Evolutionary conservation across 2,329 filamentous ascomycete species (phyloP).

Genomic region (Aspergillus caelatus): DNA sequence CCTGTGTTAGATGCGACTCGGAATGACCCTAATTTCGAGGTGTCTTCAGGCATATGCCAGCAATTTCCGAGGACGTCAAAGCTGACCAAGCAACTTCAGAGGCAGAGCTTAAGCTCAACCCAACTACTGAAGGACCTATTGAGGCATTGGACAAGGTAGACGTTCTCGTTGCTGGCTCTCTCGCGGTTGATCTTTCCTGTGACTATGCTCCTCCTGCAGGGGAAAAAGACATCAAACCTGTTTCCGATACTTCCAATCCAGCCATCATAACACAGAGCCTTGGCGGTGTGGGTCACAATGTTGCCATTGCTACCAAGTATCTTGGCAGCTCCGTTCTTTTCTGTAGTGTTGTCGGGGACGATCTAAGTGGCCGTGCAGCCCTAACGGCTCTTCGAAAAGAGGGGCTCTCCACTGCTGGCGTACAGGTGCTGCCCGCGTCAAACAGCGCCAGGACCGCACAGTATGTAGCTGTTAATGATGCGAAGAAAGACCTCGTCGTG

Average conservation of each 20-base stretch:
- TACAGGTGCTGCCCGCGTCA: constrained; percentile 60
- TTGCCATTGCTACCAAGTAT: constrained; percentile 79
- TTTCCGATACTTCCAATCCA: constrained; percentile 81
- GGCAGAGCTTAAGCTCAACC: constrained; percentile 16
- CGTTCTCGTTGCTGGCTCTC: constrained; percentile 85
- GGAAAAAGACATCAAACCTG: constrained; percentile 36
- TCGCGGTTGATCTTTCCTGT: constrained; percentile 86
- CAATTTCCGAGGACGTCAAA: constrained; percentile 27
- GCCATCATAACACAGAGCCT: constrained; percentile 78
- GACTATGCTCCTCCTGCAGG: constrained; percentile 63
- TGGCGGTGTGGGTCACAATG: constrained; percentile 90
- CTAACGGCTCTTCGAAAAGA: constrained; percentile 64
- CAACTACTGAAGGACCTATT: constrained; percentile 10
- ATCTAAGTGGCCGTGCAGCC: constrained; percentile 74
- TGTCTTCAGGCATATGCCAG: constrained; percentile 42
- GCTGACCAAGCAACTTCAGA: constrained; percentile 27
- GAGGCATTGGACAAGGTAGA: constrained; percentile 51
- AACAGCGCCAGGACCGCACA: constrained; percentile 74
- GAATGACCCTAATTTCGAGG: constrained; percentile 39
- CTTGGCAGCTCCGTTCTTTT: constrained; percentile 69
- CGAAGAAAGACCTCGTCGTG: constrained; percentile 78
- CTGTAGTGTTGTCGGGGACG: constrained; percentile 79
- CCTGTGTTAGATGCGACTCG: constrained; percentile 23
- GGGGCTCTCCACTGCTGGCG: constrained; percentile 65
- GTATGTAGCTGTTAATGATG: constrained; percentile 87